Percentiles rank a stretch among this genome's conserved stretches.
phyloP scores from a whole-genome alignment of 805 yeast genomes.

The Sugiyamaella mastotermitis region DNA sequence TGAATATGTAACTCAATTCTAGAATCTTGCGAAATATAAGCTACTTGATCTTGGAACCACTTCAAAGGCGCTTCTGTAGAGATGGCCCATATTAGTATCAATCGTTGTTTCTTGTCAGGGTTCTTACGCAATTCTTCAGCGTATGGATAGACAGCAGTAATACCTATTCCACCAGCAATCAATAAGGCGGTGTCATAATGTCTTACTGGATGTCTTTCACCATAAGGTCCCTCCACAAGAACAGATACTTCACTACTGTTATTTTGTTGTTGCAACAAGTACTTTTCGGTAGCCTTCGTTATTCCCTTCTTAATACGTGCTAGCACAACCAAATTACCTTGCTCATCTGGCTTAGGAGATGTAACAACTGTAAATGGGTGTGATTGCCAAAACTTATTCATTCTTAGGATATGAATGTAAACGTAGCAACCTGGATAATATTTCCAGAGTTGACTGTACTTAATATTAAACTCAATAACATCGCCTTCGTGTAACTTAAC shows the following conservation, averaged over 20 bases:
- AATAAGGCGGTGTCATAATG: conserved; percentile 51
- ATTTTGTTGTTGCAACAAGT: conserved; percentile 7
- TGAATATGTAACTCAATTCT: conserved; percentile 7
- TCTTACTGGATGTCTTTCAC: conserved; percentile 44
- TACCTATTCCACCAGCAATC: conserved; percentile 71
- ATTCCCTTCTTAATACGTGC: conserved; percentile 16
- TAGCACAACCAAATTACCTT: conserved; percentile 14
- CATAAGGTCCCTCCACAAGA: conserved; percentile 69
- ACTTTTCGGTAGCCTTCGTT: conserved; percentile 13
- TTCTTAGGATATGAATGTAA: conserved; percentile 51
- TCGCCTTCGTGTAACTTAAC: conserved; percentile 1
- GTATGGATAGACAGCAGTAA: conserved; percentile 54
- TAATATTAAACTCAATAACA: conserved; percentile 23
- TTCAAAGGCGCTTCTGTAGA: conserved; percentile 22
- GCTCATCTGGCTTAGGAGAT: conserved; percentile 12
- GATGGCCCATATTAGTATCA: conserved; percentile 28
- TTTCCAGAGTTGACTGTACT: conserved; percentile 42
- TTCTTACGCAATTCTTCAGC: conserved; percentile 14
- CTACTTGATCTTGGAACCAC: conserved; percentile 28
- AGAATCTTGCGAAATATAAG: conserved; percentile 17
- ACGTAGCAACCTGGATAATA: conserved; percentile 53
- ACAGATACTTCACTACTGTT: conserved; percentile 15
- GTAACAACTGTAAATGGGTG: conserved; percentile 57
- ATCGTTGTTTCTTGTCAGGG: conserved; percentile 8
- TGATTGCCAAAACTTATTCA: conserved; percentile 56